Base-by-base conservation (phyloP, 148 eudicot species). In the Dysphania ambrosioides region DNA sequence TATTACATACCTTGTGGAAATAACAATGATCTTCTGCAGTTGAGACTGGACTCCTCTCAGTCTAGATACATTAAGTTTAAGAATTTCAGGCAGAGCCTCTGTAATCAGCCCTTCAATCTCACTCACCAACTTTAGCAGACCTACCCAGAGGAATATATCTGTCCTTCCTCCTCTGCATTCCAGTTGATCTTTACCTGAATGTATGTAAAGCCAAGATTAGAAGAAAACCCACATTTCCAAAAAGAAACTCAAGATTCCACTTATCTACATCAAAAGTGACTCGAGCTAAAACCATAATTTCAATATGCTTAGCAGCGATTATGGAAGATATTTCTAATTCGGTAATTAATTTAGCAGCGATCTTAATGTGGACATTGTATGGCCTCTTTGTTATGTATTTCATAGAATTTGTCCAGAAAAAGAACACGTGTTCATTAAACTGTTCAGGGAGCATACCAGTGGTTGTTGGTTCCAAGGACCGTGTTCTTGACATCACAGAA, bases 1-100 rank as follows among this genome's bases (percentile, higher is more conserved):
- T n/a, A n/a, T n/a, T n/a, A 73, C 82, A 26, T 72, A 87, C 90
- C 90, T 85, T 67, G 86, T 87, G 55, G 83, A 82, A 72, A 85
- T 83, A 49, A 85, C 84, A 58, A 83, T 81, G 16, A 85, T 71
- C 75, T 85, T 87, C 72, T 87, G 90, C 41, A 87, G 65, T 44
- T 76, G 80, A 75, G 84, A 83, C 69, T 87, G 90, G 61, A 79
- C 84, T 58, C 23, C 41, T 78, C 88, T 85, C 56, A 87, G 73
- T 78, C 90, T 82, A 49, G 70, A 74, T 71, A 85, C 64, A 73
- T 87, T 87, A 36, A 87, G 84, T 79, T 83, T 79, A 65, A 85
- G 75, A 29, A 88, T 87, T 75, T 87, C 90, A 41, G 90, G 86
- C 58, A 87, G 47, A 49, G 24, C 59, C 49, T 83, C 88, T 40